Evolutionary conservation across 2,329 filamentous ascomycete species (phyloP), one percentile per base, ranked within the genome.

Genomic region (Bipolaris victoriae): DNA sequence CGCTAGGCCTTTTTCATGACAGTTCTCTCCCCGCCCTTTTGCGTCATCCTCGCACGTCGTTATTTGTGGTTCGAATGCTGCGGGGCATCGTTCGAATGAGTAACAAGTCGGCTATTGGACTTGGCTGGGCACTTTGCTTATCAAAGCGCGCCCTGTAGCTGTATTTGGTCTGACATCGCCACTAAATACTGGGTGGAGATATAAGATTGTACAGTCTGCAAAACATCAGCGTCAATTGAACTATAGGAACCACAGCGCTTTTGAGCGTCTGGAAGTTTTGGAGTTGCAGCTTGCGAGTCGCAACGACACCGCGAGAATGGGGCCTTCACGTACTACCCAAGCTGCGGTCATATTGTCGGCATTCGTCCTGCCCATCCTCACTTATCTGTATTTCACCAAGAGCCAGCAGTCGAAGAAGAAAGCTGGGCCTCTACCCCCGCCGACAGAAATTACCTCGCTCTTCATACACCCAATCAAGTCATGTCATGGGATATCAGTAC

Each of bases 381-480:
- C 67, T 4, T 76, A 74, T 31, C n/a, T 73, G 4, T 68, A 65
- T 50, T 66, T 69, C 16, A 68, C 52, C 2, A 63, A 52, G 11
- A 52, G 6, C 7, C 53, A 61, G 7, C 45, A 56, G 47, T 6
- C 29, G n/a, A 65, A 63, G 51, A 64, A 47, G 10, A 50, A 48
- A 22, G 61, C 64, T 29, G 67, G 66, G 11, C 69, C 74, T 16
- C 60, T 75, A 2, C 76, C 76, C n/a, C 63, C 68, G 22, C 63
- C 76, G 13, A 79, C 78, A 0, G 74, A 80, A 45, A 75, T 83
- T 36, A 76, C 77, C n/a, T 75, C 75, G 3, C 76, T 88, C 10
- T 81, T 81, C 54, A 80, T 88, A 64, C 88, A 88, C 68, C 86
- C 86, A 11, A 84, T 89, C 66, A 89, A 89, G 68, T 88, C 86